phyloP scores from a whole-genome alignment of 2,329 filamentous ascomycete species.

The Dothideomycetes sp. region DNA sequence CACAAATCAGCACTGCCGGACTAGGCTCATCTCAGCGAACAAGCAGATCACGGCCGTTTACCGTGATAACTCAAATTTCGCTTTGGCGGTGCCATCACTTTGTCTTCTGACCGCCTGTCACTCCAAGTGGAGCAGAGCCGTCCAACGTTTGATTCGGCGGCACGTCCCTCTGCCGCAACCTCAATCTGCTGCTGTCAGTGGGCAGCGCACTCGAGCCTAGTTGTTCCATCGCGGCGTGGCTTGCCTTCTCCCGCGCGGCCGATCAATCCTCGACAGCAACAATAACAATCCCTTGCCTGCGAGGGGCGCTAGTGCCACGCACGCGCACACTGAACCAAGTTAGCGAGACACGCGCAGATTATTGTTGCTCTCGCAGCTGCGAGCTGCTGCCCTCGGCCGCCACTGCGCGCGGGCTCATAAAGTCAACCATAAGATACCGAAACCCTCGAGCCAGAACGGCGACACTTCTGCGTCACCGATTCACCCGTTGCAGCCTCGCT shows the following conservation, averaged over 20 bases:
- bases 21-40: neutral
- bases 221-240: neutral
- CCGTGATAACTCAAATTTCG: constrained; percentile 7
- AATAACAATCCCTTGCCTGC: neutral
- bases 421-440: neutral
- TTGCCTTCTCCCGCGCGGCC: neutral
- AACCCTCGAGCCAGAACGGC: neutral
- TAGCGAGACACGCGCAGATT: neutral
- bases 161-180: constrained; percentile 5
- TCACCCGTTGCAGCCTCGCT: constrained; percentile 4
- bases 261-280: neutral
- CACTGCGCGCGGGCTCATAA: neutral
- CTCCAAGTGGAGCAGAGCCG: constrained; percentile 5
- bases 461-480: neutral
- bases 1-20: neutral
- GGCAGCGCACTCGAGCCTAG: neutral
- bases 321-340: neutral
- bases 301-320: neutral
- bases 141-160: constrained; percentile 8
- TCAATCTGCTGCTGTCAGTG: neutral
- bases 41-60: constrained; percentile 1
- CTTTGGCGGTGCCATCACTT: constrained; percentile 3
- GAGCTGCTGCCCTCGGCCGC: neutral
- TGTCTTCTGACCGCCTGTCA: constrained; percentile 7
- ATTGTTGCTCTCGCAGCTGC: neutral